Evolutionary conservation across 306 rosid species (phyloP), one percentile per base, ranked within the genome.

Genomic region (Dalbergia oliveri): DNA sequence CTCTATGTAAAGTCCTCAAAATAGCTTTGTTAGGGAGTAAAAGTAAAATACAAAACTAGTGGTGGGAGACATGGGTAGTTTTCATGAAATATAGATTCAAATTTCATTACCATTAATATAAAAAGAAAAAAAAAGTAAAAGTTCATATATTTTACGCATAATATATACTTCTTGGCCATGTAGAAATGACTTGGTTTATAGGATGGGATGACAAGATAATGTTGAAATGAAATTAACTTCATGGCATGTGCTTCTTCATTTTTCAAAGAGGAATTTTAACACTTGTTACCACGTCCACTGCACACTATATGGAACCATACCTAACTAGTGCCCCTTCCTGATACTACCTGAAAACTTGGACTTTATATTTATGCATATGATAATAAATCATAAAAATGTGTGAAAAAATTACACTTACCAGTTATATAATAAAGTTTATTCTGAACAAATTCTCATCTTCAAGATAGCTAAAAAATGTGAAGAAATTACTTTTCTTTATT

Each of bases 21-120:
- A 62, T 68, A 67, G 39, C 26, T 69, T 57, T 44, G 33, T 56
- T 64, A 14, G 26, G 51, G 49, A 19, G 72, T 62, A 53, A 77
- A 26, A 26, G 31, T 26, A 26, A 26, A 26, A 26, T 26, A 26
- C 31, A 26, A 26, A 2, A 26, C 31, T 26, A 26, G 1, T 1
- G 31, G 3, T 26, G 31, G 1, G 31, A 2, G 31, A 2, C 31
- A 26, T 26, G 31, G 31, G 31, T 26, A 26, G 31, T 26, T 26
- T 21, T 26, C 31, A 26, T 26, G 31, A 26, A 26, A 26, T 26
- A 26, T 26, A 26, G 3, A 2, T 26, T 26, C 31, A 26, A 26
- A 26, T 26, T 26, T 2, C 31, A 26, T 26, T 26, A 0, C 31
- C 31, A 26, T n/a, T n/a, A n/a, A n/a, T 26, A 2, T 26, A 26